A percentile compares a stretch with the other conserved stretches of the same genome.
Conservation (phyloP, 2,329 filamentous ascomycete species). For the Penicillium verrucosum region DNA sequence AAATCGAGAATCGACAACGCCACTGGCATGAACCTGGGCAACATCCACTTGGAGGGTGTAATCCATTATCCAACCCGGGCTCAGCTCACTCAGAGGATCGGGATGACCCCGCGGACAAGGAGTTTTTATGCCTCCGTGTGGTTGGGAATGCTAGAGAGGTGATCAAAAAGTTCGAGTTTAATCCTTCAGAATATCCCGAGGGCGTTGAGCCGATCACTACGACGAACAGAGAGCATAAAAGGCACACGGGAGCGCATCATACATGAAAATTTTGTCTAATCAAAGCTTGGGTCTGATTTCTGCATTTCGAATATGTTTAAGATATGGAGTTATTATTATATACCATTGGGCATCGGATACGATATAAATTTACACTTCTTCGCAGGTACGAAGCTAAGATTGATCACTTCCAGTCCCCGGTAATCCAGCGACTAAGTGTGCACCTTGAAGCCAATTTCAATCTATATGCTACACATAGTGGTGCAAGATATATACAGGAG, state of each 20-base stretch:
- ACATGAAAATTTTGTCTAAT: neutral
- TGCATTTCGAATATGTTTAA: neutral
- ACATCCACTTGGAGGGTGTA: constrained; percentile 18
- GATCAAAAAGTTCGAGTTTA: constrained; percentile 36
- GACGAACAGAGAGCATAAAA: neutral
- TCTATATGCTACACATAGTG: no score
- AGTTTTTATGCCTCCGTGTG: constrained; percentile 35
- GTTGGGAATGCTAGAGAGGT: constrained; percentile 34
- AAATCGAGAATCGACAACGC: constrained; percentile 44
- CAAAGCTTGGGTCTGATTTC: neutral
- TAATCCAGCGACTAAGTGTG: no score
- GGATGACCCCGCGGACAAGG: constrained; percentile 23
- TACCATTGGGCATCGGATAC: neutral
- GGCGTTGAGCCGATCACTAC: constrained; percentile 13
- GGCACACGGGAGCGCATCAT: neutral
- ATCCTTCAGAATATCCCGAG: constrained; percentile 35
- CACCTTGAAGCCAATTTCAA: no score
- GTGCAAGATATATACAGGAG: no score
- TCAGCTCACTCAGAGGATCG: neutral
- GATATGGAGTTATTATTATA: neutral
- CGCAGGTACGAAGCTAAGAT: neutral
- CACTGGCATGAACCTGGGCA: constrained; percentile 38
- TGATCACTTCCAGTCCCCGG: no score
- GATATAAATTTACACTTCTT: neutral
- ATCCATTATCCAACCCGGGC: constrained; percentile 4